These are phyloP conservation scores for Shiraia sp. DNA, from an alignment of 2,329 filamentous ascomycete species.

Conservation along the genomic window DNA sequence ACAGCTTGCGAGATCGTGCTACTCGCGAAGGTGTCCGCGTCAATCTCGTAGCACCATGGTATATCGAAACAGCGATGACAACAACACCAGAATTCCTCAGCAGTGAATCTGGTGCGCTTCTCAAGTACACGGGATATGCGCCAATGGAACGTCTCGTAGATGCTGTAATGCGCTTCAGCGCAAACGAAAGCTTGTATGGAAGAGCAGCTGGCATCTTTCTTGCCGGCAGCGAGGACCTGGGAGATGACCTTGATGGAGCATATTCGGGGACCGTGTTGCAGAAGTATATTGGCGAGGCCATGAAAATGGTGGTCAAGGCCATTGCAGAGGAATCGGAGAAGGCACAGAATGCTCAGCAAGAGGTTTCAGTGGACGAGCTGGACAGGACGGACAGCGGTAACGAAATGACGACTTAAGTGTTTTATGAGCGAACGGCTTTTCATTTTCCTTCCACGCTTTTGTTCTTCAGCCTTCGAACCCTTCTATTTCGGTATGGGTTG, in stretches of 20 bases:
- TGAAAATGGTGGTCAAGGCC: conserved; percentile 5
- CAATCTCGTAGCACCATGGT: conserved; percentile 36
- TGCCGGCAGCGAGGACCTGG: conserved; percentile 17
- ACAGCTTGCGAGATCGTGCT: conserved; percentile 22
- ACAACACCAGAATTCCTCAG: conserved; percentile 8
- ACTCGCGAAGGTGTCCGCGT: conserved; percentile 16
- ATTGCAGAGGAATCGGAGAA: conserved; percentile 5
- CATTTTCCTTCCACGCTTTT: too few species aligned
- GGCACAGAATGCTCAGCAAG: too few species aligned
- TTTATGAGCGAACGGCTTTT: too few species aligned
- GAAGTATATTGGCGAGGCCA: conserved; percentile 8
- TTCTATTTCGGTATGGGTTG: too few species aligned
- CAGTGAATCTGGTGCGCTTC: conserved; percentile 14
- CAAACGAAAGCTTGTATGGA: conserved; percentile 16
- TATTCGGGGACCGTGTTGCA: conserved; percentile 14
- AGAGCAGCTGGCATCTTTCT: conserved; percentile 25
- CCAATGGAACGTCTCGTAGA: conserved; percentile 24
- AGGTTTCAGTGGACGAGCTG: too few species aligned
- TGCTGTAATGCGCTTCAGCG: conserved; percentile 20
- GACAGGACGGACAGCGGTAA: conserved; percentile 4
- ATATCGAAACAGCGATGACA: conserved; percentile 27
- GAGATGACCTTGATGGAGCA: conserved; percentile 24
- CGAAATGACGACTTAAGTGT: too few species aligned
- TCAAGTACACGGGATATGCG: conserved; percentile 18
- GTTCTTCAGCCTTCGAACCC: too few species aligned